Base-by-base conservation (phyloP, 1,284 basidiomycete species). In the Ceratobasidium sp. region DNA sequence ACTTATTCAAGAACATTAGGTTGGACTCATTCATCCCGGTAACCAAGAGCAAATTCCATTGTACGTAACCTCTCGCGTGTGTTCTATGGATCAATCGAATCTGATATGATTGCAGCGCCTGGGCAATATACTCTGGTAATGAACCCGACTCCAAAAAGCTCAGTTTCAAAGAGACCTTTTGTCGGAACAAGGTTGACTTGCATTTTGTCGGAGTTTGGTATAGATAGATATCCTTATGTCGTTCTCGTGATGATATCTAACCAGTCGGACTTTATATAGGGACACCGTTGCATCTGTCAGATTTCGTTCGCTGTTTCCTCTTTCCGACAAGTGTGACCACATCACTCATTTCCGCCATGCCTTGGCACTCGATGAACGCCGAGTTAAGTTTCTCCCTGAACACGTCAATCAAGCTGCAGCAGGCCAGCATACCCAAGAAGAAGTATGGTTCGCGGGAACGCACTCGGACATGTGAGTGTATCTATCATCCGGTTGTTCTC, bases 1-100 rank as follows among this genome's bases (percentile, higher is more conserved):
- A 59, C 20, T 28, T 23, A 38, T 13, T 46, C 42, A 12, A 17
- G 12, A 28, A 48, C 3, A 28, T 26, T 77, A 85, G 85, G 83
- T 85, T 46, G 84, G 85, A 1, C 78, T 86, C 3, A 80, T 86
- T 42, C 73, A 82, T 38, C 80, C 80, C 61, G 84, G 85, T 46
- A 85, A 86, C 70, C 81, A 84, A 33, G 33, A 33, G 33, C 33
- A 33, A 33, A 33, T 33, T 33, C 33, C 33, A 33, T 33, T 33
- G 33, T 33, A 33, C 33, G 33, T 4, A 33, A 4, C 33, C 33
- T 33, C 4, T 4, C 33, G 33, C 33, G 4, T 57, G 10, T 23
- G 61, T 28, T 28, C 3, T 38, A 17, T 33, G 23, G 23, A 17
- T 23, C n/a, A n/a, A n/a, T n/a, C n/a, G 17, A 20, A 1, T 40